Evolutionary conservation across 148 eudicot species (phyloP), one percentile per base, ranked within the genome.

Genomic region (Drosera capensis): DNA sequence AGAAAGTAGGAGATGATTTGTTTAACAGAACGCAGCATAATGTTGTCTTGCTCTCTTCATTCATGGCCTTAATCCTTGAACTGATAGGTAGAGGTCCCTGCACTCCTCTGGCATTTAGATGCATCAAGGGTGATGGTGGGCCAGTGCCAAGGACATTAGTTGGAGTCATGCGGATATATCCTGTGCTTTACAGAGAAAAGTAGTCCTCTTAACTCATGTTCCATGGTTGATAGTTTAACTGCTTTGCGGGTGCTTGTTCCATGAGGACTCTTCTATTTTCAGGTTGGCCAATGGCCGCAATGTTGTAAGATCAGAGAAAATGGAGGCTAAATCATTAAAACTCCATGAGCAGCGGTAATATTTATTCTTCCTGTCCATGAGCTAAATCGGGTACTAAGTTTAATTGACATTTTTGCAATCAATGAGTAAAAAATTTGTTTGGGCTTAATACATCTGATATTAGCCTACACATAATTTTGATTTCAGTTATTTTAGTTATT

Each of bases 171-270:
- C 71, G 93, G 64, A 68, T 84, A 17, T 90, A 90, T 58, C 99
- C 99, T 52, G 69, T 90, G 62, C 85, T 84, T 14, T 90, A 75
- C 60, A 68, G 74, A 57, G 99, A 90, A 67, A 90, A 84, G 99
- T 90, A 68, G 13, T 34, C 7, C 45, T 30, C 34, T 20, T 14
- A 28, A 17, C 35, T 50, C 28, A 21, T 43, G 23, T 43, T 37
- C 43, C 55, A 46, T 28, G n/a, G 38, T 28, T 52, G 7, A 17
- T 16, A 9, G 13, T 44, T 19, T 41, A 7, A 1, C 7, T 41
- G 45, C 21, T 16, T 5, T 8, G 12, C 9, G 8, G 5, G 23
- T 41, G 7, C 45, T 17, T 41, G 23, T 41, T 9, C 2, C 22
- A 6, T 17, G 23, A 7, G 24, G 29, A 45, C 13, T 45, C 34